phyloP scores from a whole-genome alignment of 1,139 yeast genomes.

The Protomyces arabidopsidicola region DNA sequence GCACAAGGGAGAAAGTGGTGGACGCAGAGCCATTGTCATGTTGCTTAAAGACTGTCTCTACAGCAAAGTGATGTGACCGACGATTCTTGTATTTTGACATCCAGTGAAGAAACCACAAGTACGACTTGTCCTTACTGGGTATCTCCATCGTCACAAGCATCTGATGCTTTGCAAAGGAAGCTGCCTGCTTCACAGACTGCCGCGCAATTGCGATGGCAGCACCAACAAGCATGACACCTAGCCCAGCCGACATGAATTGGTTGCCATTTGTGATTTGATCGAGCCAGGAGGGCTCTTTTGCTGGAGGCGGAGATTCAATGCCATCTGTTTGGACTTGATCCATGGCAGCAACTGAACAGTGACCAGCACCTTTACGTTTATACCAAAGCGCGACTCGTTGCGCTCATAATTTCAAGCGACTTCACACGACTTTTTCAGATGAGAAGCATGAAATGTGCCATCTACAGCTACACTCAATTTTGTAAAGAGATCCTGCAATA shows the following conservation, averaged over 20 bases:
- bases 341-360: too few relatives aligned
- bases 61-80: constrained; percentile 67
- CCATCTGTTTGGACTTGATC: too few relatives aligned
- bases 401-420: too few relatives aligned
- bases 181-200: constrained; percentile 59
- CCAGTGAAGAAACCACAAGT: constrained; percentile 94
- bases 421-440: neutral
- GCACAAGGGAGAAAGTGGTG: constrained; percentile 87
- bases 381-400: too few relatives aligned
- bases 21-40: constrained; percentile 90
- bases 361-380: too few relatives aligned
- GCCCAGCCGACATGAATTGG: constrained; percentile 22
- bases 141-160: constrained; percentile 82
- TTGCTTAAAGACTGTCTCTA: constrained; percentile 78
- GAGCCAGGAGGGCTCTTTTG: constrained; percentile 3
- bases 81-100: constrained; percentile 57
- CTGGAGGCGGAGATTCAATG: neutral
- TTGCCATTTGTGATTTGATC: constrained; percentile 22
- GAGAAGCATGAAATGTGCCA: neutral
- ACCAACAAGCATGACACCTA: constrained; percentile 85
- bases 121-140: constrained; percentile 88
- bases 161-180: constrained; percentile 70
- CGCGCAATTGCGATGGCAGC: constrained; percentile 77
- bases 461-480: neutral
- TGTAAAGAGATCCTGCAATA: constrained; percentile 19